Conservation (phyloP, 768 basidiomycete genomes). For the Calocera cornea region DNA sequence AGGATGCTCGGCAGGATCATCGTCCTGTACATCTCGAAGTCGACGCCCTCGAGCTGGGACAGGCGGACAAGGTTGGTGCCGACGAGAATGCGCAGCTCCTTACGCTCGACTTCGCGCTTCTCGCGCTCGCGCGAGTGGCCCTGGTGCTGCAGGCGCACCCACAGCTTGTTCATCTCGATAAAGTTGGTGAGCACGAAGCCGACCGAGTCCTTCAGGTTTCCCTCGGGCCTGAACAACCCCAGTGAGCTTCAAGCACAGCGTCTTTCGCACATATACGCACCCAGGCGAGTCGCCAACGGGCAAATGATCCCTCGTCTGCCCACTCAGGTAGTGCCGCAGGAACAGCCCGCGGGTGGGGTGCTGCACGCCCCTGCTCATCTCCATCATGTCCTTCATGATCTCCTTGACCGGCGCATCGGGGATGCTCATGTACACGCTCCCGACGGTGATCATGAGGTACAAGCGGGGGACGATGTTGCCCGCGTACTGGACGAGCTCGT, state of each 20-base stretch:
- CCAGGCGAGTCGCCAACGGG: conserved; percentile 74
- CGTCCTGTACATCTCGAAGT: conserved; percentile 76
- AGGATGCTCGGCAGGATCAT: conserved; percentile 82
- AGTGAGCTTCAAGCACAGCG: neutral
- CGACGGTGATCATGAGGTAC: conserved; percentile 99
- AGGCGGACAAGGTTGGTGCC: conserved; percentile 95
- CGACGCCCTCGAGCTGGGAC: conserved; percentile 91
- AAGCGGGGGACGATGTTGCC: conserved; percentile 89
- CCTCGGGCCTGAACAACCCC: conserved; percentile 45
- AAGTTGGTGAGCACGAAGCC: conserved; percentile 95
- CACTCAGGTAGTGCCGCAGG: conserved; percentile 88
- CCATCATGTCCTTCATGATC: conserved; percentile 99
- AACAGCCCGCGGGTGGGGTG: conserved; percentile 96
- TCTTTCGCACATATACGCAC: conserved; percentile 31
- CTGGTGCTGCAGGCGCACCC: conserved; percentile 96
- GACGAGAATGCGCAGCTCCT: conserved; percentile 88
- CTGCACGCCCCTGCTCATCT: conserved; percentile 94
- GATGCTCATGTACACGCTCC: conserved; percentile 97
- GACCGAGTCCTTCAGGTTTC: conserved; percentile 89
- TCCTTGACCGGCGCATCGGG: conserved; percentile 95
- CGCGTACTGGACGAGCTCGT: conserved; percentile 99
- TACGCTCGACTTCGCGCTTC: conserved; percentile 91
- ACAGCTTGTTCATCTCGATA: conserved; percentile 99
- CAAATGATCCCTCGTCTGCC: conserved; percentile 91
- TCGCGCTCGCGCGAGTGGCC: conserved; percentile 95